These are phyloP conservation scores for Asterionellopsis glacialis DNA, from an alignment of 108 stramenopile genomes.

Conservation along the genomic window DNA sequence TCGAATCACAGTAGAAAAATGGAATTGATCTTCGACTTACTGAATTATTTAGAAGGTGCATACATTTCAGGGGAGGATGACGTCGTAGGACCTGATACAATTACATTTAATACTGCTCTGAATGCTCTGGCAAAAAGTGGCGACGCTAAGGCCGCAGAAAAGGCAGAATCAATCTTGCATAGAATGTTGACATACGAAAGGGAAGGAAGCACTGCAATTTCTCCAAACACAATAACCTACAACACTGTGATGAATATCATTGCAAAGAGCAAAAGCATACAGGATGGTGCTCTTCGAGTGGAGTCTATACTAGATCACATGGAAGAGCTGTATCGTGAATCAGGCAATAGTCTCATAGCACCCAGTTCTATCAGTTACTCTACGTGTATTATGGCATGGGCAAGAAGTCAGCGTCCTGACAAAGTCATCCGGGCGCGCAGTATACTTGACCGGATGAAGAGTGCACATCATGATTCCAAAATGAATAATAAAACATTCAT, in stretches of 20 bases:
- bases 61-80: too few species aligned
- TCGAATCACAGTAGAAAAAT: slow-evolving; percentile 15
- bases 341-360: slow-evolving; percentile 10
- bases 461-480: background rate
- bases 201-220: slow-evolving; percentile 18
- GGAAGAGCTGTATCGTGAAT: slow-evolving; percentile 77
- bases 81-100: slow-evolving; percentile 15
- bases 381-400: slow-evolving; percentile 29
- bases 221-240: slow-evolving; percentile 30
- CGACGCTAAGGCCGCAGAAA: slow-evolving; percentile 9
- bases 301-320: slow-evolving; percentile 87
- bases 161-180: slow-evolving; percentile 21
- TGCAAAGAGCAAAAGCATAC: background rate
- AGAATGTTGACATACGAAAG: slow-evolving; percentile 14
- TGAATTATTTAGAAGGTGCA: slow-evolving; percentile 16
- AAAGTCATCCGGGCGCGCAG: slow-evolving; percentile 1
- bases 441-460: slow-evolving; percentile 5
- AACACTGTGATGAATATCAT: slow-evolving; percentile 17
- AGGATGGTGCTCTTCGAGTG: slow-evolving; percentile 41
- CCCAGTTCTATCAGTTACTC: slow-evolving; percentile 45
- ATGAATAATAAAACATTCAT: background rate
- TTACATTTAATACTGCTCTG: slow-evolving; percentile 29
- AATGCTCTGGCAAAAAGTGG: slow-evolving; percentile 20
- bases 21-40: slow-evolving; percentile 8
- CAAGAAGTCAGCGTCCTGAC: slow-evolving; percentile 17